phyloP scores from a whole-genome alignment of 2,329 filamentous ascomycete genomes.

The Mollisiaceae sp. region DNA sequence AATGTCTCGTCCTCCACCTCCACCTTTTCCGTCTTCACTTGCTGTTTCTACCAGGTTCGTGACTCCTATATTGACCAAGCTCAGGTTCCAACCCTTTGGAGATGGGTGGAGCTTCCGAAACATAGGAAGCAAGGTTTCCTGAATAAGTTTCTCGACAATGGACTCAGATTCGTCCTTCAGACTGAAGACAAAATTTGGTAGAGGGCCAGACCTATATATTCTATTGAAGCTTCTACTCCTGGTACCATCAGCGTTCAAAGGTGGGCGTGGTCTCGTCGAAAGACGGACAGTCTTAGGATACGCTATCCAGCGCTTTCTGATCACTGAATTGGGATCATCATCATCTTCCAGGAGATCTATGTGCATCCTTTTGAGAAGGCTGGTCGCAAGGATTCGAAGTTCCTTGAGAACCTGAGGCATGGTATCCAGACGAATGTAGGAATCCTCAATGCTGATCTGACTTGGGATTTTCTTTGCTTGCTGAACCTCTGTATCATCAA shows the following conservation, averaged over 20 bases:
- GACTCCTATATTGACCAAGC: conserved; percentile 84
- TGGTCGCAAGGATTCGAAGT: conserved; percentile 69
- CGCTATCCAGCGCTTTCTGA: conserved; percentile 69
- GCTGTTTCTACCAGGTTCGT: conserved; percentile 77
- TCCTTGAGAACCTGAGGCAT: conserved; percentile 69
- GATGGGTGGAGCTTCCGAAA: conserved; percentile 77
- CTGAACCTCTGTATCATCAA: conserved; percentile 77
- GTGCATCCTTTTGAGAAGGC: conserved; percentile 79
- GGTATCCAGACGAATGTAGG: conserved; percentile 74
- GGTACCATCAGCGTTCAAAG: conserved; percentile 56
- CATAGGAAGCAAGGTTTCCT: conserved; percentile 70
- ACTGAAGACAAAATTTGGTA: conserved; percentile 77
- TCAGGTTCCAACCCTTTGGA: conserved; percentile 72
- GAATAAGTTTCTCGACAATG: conserved; percentile 71
- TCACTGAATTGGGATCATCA: conserved; percentile 27
- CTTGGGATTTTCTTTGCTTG: conserved; percentile 73
- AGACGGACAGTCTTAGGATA: conserved; percentile 82
- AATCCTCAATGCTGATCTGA: conserved; percentile 95
- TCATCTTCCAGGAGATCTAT: conserved; percentile 67
- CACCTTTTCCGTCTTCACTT: conserved; percentile 47
- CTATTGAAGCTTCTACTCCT: conserved; percentile 67
- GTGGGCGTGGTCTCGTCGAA: conserved; percentile 70
- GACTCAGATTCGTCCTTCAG: conserved; percentile 61
- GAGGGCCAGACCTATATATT: conserved; percentile 74
- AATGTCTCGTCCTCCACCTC: conserved; percentile 79